Percentiles rank a stretch among this genome's conserved stretches.
Evolutionary conservation across 495 filamentous ascomycete genomes (phyloP).

Genomic region (Haplographium delicatum): DNA sequence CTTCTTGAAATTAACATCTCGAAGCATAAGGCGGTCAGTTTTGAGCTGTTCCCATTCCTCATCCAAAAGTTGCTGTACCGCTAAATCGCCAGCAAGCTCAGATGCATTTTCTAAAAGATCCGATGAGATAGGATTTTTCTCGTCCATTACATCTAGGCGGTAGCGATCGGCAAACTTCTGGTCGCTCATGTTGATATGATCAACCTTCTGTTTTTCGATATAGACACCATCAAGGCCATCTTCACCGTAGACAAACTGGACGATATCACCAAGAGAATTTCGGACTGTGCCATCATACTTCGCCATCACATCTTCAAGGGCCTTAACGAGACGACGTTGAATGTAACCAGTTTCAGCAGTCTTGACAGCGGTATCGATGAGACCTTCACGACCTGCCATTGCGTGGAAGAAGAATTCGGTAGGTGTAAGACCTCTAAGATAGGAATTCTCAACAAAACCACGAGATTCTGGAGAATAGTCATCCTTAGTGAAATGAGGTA

Average conservation of each 20-base stretch:
- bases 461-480: slow-evolving; percentile 96
- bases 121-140: slow-evolving; percentile 51
- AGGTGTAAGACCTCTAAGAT: slow-evolving; percentile 90
- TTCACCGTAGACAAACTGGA: slow-evolving; percentile 97
- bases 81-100: slow-evolving; percentile 80
- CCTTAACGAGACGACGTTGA: slow-evolving; percentile 95
- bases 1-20: slow-evolving; percentile 45
- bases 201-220: slow-evolving; percentile 88
- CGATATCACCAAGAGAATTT: slow-evolving; percentile 93
- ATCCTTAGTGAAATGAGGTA: slow-evolving; percentile 98
- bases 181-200: slow-evolving; percentile 72
- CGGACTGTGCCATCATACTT: slow-evolving; percentile 97
- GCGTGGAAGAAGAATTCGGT: slow-evolving; percentile 99
- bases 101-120: slow-evolving; percentile 79
- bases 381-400: slow-evolving; percentile 99
- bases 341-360: slow-evolving; percentile 99
- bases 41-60: slow-evolving; percentile 79
- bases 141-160: slow-evolving; percentile 93
- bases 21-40: slow-evolving; percentile 69
- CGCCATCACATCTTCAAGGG: slow-evolving; percentile 93
- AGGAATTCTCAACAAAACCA: slow-evolving; percentile 99
- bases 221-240: slow-evolving; percentile 87
- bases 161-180: slow-evolving; percentile 70
- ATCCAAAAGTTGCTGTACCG: slow-evolving; percentile 79
- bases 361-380: slow-evolving; percentile 99